A percentile compares a stretch with the other conserved stretches of the same genome.
phyloP scores from a whole-genome alignment of 2,329 filamentous ascomycete species.

The Didymella lethalis region DNA sequence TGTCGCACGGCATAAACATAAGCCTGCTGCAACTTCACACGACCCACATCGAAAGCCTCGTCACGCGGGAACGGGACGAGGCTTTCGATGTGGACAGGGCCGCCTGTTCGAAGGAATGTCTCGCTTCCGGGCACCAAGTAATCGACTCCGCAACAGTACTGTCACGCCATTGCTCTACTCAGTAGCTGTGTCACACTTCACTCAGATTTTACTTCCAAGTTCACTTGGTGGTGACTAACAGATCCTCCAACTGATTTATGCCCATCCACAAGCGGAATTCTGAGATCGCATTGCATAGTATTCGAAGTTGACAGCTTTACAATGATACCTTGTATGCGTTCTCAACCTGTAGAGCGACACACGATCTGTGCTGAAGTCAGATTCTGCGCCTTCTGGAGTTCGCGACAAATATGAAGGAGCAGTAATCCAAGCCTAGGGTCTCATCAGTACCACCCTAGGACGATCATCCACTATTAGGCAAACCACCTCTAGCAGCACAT shows the following conservation, averaged over 20 bases:
- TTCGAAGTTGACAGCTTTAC: neutral
- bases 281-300: neutral
- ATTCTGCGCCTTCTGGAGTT: neutral
- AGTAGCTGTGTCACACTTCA: neutral
- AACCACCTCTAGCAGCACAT: neutral
- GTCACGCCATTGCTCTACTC: neutral
- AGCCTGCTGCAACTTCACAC: conserved; percentile 15
- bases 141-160: neutral
- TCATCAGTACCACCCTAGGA: neutral
- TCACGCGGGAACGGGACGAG: conserved; percentile 20
- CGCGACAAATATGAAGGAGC: neutral
- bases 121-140: conserved; percentile 2
- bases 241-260: neutral
- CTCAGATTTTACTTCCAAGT: neutral
- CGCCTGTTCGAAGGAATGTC: conserved; percentile 11
- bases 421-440: neutral
- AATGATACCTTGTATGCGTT: neutral
- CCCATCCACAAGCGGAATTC: neutral
- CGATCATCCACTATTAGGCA: neutral
- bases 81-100: conserved; percentile 9
- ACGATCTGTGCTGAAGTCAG: neutral
- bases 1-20: conserved; percentile 14
- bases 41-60: conserved; percentile 8
- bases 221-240: neutral
- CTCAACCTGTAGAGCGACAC: neutral